Base-by-base conservation (phyloP, 2,329 filamentous ascomycete species). In the Fusarium transvaalense region DNA sequence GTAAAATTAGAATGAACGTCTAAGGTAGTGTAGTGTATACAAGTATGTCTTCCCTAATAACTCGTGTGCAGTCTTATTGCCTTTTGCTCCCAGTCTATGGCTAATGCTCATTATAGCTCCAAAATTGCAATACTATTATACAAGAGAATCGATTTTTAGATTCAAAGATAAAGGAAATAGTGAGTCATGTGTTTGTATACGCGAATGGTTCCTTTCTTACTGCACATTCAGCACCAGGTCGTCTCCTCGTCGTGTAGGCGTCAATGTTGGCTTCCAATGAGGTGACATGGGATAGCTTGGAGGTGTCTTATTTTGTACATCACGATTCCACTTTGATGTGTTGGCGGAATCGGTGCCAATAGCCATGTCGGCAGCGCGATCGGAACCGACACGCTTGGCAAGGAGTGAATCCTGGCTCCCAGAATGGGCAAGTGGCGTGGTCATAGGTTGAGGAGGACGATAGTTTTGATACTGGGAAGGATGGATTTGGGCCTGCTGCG, bases 221-320 rank as follows among this genome's bases (percentile, higher is more conserved):
- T 83, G 82, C 64, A 89, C 85, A 68, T 85, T 85, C 69, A 89
- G 73, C 68, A 86, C 90, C 61, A 92, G 74, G 74, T 92, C 89
- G 27, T 90, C 87, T 0, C 91, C 90, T 48, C 88, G 83, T 63
- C 89, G 81, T 58, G 88, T 89, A 4, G 91, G 91, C 45, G 90
- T 92, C 71, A 92, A 73, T 68, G 84, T 85, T 5, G 89, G 89
- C 69, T 88, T 52, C 77, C 77, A 79, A 25, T 68, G 61, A 21
- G 75, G 70, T 25, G 75, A 72, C 9, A 68, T 29, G 35, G 65
- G 56, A 45, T 59, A 39, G 23, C 51, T 55, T 39, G 67, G 67
- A 12, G 43, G 54, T 8, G 61, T 68, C 34, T 48, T 65, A 21
- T 58, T 53, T 31, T 53, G 52, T 25, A n/a, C 48, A 34, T 71